These are phyloP conservation scores for Sugiyamaella xylanicola DNA, from an alignment of 1,139 yeast species.

Conservation along the genomic window DNA sequence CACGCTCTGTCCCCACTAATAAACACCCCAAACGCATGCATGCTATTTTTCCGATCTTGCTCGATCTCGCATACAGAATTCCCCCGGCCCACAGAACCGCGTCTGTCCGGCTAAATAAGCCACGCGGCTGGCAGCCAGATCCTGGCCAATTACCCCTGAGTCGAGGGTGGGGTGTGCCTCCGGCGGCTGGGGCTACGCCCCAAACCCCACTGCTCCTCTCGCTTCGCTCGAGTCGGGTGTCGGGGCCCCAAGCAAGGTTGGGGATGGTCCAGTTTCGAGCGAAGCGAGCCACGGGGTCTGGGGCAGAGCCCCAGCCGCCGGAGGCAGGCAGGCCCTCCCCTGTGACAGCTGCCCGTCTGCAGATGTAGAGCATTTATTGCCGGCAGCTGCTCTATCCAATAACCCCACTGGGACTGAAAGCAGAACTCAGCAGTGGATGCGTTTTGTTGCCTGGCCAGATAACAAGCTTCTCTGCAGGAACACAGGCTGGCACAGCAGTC, in stretches of 20 bases:
- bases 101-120: constrained; percentile 8
- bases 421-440: no score
- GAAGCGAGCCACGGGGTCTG: background rate
- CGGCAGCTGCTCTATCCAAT: no score
- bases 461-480: no score
- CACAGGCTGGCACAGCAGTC: no score
- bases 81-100: background rate
- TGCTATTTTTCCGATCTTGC: constrained; percentile 13
- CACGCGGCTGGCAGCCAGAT: background rate
- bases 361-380: no score
- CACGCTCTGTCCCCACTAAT: background rate
- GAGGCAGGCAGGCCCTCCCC: background rate
- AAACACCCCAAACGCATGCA: constrained; percentile 7
- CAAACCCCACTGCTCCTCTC: background rate
- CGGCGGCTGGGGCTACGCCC: background rate
- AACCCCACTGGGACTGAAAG: no score
- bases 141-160: background rate
- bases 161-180: background rate
- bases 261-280: no score
- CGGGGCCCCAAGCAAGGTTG: background rate
- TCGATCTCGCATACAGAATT: constrained; percentile 11
- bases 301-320: background rate
- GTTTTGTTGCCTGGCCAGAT: no score
- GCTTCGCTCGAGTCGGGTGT: background rate
- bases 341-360: background rate